Conservation (phyloP, 768 basidiomycete species). For the Gloeophyllum trabeum region DNA sequence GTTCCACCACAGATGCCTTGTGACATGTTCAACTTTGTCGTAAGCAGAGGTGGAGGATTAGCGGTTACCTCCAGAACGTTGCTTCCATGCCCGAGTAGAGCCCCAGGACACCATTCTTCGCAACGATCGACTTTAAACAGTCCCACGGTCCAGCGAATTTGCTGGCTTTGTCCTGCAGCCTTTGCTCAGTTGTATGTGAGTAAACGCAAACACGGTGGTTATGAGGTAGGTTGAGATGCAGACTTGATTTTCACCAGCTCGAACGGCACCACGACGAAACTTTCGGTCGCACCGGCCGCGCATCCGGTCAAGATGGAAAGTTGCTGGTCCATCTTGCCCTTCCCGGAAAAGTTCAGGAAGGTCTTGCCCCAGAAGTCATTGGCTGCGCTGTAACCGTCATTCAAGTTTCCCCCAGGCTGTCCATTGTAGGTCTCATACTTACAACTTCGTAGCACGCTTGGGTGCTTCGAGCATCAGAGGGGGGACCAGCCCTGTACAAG, state of each 20-base stretch:
- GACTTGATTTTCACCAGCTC: constrained; percentile 89
- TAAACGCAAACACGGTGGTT: neutral
- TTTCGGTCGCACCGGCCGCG: constrained; percentile 92
- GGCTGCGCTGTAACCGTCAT: constrained; percentile 48
- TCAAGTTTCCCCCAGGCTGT: constrained; percentile 3
- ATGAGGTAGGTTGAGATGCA: constrained; percentile 6
- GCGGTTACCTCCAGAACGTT: constrained; percentile 84
- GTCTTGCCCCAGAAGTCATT: constrained; percentile 97
- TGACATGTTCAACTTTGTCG: neutral
- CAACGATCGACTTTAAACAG: constrained; percentile 72
- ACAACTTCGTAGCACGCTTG: constrained; percentile 97
- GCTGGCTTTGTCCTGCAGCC: constrained; percentile 87
- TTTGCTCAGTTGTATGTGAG: constrained; percentile 13
- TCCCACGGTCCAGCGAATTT: constrained; percentile 89
- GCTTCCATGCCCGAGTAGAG: constrained; percentile 94
- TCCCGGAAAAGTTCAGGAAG: constrained; percentile 48
- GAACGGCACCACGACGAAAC: constrained; percentile 91
- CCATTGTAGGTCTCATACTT: constrained; percentile 14
- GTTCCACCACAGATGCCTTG: constrained; percentile 81
- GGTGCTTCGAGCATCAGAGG: constrained; percentile 94
- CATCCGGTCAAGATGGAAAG: constrained; percentile 89
- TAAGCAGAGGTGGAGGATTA: neutral
- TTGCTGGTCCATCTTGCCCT: constrained; percentile 77
- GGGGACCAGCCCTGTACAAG: constrained; percentile 68
- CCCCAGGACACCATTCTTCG: constrained; percentile 71